Evolutionary conservation across 2,329 filamentous ascomycete genomes (phyloP), one percentile per base, ranked within the genome.

Genomic region (Stemphylium vesicarium): DNA sequence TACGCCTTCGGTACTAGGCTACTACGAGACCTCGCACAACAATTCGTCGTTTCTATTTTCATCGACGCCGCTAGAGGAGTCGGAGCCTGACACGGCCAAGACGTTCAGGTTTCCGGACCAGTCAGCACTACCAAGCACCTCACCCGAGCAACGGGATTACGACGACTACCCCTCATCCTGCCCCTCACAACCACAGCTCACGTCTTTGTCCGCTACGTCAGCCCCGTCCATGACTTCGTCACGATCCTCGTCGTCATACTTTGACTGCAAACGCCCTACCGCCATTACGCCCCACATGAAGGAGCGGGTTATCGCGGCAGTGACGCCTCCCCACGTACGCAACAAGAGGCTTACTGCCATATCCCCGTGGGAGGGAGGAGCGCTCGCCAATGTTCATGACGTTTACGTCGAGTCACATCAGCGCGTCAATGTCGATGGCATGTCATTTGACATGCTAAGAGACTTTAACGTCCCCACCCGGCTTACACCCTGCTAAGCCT

Each of bases 381-480:
- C 70, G 0, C 44, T 75, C 3, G 50, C 68, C 6, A 68, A 66
- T 29, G 69, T 74, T 0, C 68, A 74, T 45, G 63, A 75, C 42
- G 62, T 73, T 1, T 62, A 67, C 31, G 57, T 74, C 15, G 69
- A 75, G 38, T 68, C 69, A 16, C 69, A 72, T 24, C 69, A 72
- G 3, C 57, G 70, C 11, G 66, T 75, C 12, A 59, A 64, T 10
- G 67, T 75, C 20, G 72, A 75, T 38, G 73, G 73, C 42, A 65
- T 74, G 63, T 69, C 70, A 0, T 75, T 75, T 41, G 73, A 75
- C 46, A 70, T 75, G 63, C 42, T 73, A 4, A 54, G 63, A 40
- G 67, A 73, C 50, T 65, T 73, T 12, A 54, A 62, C 15, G 57
- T 65, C 39, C 62, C 71, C 0, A 63, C 57, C 12, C 49, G 59